These are phyloP conservation scores for Exserohilum rostratum DNA, from an alignment of 2,329 filamentous ascomycete genomes.

Conservation along the genomic window DNA sequence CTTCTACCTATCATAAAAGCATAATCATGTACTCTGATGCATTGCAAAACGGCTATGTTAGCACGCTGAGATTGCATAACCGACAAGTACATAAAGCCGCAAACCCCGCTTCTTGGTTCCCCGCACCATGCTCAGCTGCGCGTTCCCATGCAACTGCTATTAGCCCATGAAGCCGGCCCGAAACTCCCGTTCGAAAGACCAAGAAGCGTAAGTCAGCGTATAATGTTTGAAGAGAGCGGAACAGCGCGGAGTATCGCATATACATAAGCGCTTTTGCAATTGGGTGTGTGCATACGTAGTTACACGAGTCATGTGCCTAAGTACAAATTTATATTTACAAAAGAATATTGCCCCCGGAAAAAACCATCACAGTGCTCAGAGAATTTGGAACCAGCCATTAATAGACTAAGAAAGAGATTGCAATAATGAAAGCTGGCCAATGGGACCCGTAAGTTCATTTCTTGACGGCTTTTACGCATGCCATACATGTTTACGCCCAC, in stretches of 20 bases:
- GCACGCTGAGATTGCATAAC: background rate
- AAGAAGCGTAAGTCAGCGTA: conserved; percentile 10
- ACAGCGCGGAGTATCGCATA: conserved; percentile 3
- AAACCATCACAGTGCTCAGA: background rate
- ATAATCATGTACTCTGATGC: too few species aligned
- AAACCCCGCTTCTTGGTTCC: conserved; percentile 2
- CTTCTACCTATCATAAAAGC: too few species aligned
- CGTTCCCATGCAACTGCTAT: background rate
- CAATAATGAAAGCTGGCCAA: conserved; percentile 13
- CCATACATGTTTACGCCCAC: background rate
- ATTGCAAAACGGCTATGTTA: too few species aligned
- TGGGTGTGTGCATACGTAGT: too few species aligned
- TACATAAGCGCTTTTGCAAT: too few species aligned
- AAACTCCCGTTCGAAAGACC: conserved; percentile 1
- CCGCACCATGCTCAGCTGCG: background rate
- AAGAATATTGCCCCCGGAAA: too few species aligned
- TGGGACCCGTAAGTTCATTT: conserved; percentile 8
- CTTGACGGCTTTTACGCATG: background rate
- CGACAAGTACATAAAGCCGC: background rate
- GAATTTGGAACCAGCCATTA: background rate
- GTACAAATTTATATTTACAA: background rate
- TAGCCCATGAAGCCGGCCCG: background rate
- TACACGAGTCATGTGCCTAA: background rate
- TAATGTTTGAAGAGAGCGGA: background rate
- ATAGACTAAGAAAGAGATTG: background rate